Base-by-base conservation (phyloP, 345 rosid species). In the Theobroma cacao region DNA sequence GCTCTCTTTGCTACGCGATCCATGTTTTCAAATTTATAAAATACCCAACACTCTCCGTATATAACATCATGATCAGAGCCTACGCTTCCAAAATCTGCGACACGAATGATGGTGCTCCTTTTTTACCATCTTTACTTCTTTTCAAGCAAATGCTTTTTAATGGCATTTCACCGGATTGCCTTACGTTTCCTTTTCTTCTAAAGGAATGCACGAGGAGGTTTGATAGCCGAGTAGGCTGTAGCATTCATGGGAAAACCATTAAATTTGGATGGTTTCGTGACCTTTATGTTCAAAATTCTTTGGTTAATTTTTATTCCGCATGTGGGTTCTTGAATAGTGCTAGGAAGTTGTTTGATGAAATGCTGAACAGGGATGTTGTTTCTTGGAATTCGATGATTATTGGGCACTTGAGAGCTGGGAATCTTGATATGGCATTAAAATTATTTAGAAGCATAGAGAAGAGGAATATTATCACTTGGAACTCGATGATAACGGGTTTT, bases 41-140 rank as follows among this genome's bases (percentile, higher is more conserved):
- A n/a, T 26, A 26, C 61, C 90, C 90, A 15, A 75, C 78, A 72
- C 80, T 86, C 43, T 72, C 71, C 7, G 31, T 69, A 13, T 86
- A 83, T 79, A 90, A 90, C 74, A 83, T 88, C 72, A 82, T 90
- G 93, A 87, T 90, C 81, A 84, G 91, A 79, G 91, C 90, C 56
- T 77, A 82, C 22, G 84, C 93, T 1, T 75, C 84, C 14, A 74
- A 75, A 65, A 12, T 17, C n/a, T 30, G 20, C 22, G 66, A 69
- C 38, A 50, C 50, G 22, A 7, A 70, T 28, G 61, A 76, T 61
- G 26, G 22, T 55, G n/a, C 28, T 18, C 53, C 26, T 52, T 28
- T 41, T 36, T 70, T 33, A 52, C 74, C 12, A 47, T 58, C 88
- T 70, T 20, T 88, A 15, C 5, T 58, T 58, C 60, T 90, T 53